These are phyloP conservation scores for Coniochaeta sp. DNA, from an alignment of 2,329 filamentous ascomycete species.

Conservation along the genomic window DNA sequence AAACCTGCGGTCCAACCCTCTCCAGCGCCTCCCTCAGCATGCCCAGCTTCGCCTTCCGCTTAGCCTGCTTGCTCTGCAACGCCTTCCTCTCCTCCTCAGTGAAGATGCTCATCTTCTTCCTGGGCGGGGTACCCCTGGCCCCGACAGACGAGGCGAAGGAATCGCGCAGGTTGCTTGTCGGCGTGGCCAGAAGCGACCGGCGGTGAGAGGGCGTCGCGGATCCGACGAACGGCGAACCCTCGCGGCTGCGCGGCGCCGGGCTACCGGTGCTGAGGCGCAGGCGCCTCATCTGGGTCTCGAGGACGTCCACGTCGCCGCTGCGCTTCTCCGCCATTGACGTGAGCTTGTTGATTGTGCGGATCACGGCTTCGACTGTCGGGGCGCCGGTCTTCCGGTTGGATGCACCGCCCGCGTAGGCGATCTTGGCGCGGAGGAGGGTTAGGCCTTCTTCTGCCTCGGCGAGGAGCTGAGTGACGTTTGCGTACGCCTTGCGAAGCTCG, in stretches of 20 bases:
- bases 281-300: conserved; percentile 77
- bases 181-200: conserved; percentile 26
- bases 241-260: conserved; percentile 23
- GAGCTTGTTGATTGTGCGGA: conserved; percentile 88
- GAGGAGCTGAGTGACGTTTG: conserved; percentile 65
- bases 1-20: conserved; percentile 42
- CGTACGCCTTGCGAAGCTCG: conserved; percentile 71
- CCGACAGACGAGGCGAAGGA: conserved; percentile 34
- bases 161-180: conserved; percentile 22
- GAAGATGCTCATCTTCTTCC: conserved; percentile 58
- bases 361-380: conserved; percentile 77
- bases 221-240: conserved; percentile 28
- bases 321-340: conserved; percentile 87
- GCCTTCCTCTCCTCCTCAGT: conserved; percentile 50
- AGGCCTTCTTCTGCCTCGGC: conserved; percentile 74
- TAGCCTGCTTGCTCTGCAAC: conserved; percentile 46
- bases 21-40: conserved; percentile 43
- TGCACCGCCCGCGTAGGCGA: conserved; percentile 52
- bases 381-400: conserved; percentile 42
- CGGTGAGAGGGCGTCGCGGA: conserved; percentile 17
- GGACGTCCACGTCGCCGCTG: conserved; percentile 81
- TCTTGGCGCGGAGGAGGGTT: conserved; percentile 69
- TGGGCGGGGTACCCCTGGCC: conserved; percentile 35
- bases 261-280: conserved; percentile 16
- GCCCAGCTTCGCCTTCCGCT: conserved; percentile 43